These are phyloP conservation scores for Trichomonascus vanleenenianus DNA, from an alignment of 805 yeast genomes.

Conservation along the genomic window DNA sequence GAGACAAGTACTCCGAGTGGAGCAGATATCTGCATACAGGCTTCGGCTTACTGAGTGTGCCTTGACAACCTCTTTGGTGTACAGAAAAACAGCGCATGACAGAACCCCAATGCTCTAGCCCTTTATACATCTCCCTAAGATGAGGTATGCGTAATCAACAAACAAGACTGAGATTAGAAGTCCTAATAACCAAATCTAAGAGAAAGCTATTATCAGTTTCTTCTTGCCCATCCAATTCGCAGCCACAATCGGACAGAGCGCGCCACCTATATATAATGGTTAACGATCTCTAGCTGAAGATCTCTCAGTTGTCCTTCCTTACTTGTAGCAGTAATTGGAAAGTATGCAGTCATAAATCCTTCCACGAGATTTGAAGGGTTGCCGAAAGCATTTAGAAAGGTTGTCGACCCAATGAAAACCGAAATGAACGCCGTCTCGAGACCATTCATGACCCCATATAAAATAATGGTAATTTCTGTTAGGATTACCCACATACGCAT, in stretches of 20 bases:
- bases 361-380: not conserved
- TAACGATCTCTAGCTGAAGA: no score
- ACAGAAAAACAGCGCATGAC: not conserved
- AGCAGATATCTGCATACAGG: no score
- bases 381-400: not conserved
- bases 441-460: constrained; percentile 1
- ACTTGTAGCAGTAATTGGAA: not conserved
- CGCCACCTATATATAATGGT: no score
- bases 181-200: not conserved
- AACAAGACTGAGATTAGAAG: not conserved
- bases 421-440: constrained; percentile 1
- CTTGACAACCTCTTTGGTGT: no score
- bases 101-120: constrained; percentile 1
- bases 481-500: no score
- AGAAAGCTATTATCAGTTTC: no score
- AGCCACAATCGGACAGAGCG: no score
- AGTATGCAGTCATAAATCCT: constrained; percentile 1
- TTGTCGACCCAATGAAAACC: not conserved
- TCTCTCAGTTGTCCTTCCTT: no score
- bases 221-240: no score
- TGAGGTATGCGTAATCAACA: not conserved
- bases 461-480: no score
- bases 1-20: no score
- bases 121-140: not conserved
- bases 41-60: no score